Conservation (phyloP, 495 filamentous ascomycete genomes). For the Penicillium silybi region DNA sequence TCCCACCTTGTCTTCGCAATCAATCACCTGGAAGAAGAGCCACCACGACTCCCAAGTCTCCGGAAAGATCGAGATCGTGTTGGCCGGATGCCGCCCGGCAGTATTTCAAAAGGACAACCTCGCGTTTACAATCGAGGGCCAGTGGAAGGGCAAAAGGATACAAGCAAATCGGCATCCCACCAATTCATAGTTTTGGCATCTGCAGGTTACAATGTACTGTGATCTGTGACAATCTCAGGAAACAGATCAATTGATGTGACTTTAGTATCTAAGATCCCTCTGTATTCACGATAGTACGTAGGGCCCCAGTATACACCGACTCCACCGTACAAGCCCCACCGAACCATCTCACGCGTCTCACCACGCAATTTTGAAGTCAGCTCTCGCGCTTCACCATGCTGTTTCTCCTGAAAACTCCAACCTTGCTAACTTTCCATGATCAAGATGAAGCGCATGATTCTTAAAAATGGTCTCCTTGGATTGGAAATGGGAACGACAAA, state of each 20-base stretch:
- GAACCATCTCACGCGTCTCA: too few relatives aligned
- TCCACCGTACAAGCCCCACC: not conserved
- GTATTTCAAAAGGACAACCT: not conserved
- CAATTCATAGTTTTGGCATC: not conserved
- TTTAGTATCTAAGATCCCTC: not conserved
- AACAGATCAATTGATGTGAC: not conserved
- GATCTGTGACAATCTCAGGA: not conserved
- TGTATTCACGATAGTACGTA: not conserved
- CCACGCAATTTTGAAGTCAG: too few relatives aligned
- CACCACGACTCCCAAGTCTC: not conserved
- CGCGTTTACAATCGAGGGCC: not conserved
- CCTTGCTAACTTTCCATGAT: too few relatives aligned
- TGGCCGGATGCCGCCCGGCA: not conserved
- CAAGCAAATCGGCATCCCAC: not conserved
- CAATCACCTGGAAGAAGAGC: not conserved
- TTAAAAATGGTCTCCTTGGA: too few relatives aligned
- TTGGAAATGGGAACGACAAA: too few relatives aligned
- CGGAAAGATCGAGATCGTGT: not conserved
- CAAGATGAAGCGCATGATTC: too few relatives aligned
- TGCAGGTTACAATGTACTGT: not conserved
- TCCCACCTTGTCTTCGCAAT: too few relatives aligned
- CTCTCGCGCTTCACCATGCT: too few relatives aligned
- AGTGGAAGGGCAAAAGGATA: not conserved
- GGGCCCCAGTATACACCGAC: not conserved
- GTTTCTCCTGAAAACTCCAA: too few relatives aligned